Percentiles rank a stretch among this genome's conserved stretches.
phyloP scores from a whole-genome alignment of 1,284 basidiomycete species.

The Ceratobasidium sp. region DNA sequence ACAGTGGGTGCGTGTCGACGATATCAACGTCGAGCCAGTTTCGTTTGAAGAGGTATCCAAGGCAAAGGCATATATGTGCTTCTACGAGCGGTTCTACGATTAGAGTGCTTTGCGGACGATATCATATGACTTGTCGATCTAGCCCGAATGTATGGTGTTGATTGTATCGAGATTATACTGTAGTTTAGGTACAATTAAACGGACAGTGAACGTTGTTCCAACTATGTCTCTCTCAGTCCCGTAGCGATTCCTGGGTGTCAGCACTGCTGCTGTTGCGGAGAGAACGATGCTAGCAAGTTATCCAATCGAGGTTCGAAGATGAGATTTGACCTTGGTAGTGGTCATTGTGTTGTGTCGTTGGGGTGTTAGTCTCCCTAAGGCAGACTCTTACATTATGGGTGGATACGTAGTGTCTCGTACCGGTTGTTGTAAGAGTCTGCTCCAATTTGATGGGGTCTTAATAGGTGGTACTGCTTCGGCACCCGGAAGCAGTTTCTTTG shows the following conservation, averaged over 20 bases:
- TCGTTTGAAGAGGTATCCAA: slow-evolving; percentile 89
- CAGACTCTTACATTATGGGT: too few species aligned
- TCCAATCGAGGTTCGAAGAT: too few species aligned
- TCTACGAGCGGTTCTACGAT: slow-evolving; percentile 77
- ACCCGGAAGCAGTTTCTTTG: too few species aligned
- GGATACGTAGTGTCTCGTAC: too few species aligned
- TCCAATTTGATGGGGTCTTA: too few species aligned
- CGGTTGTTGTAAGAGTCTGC: too few species aligned
- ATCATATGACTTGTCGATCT: slow-evolving; percentile 18
- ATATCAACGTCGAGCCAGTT: slow-evolving; percentile 81
- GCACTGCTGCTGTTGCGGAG: background rate
- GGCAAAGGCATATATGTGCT: slow-evolving; percentile 91
- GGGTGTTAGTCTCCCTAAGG: too few species aligned
- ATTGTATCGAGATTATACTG: background rate
- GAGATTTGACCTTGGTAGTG: too few species aligned
- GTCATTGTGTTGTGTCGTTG: too few species aligned
- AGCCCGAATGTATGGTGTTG: background rate
- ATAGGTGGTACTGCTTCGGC: too few species aligned
- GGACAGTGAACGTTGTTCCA: background rate
- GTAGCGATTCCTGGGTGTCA: background rate
- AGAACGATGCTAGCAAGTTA: background rate
- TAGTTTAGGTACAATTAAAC: background rate
- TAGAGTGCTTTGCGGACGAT: slow-evolving; percentile 21
- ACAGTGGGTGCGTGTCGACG: slow-evolving; percentile 91
- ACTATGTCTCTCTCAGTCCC: background rate